phyloP scores from a whole-genome alignment of 2,329 filamentous ascomycete species.

The Ilyonectria sp. region DNA sequence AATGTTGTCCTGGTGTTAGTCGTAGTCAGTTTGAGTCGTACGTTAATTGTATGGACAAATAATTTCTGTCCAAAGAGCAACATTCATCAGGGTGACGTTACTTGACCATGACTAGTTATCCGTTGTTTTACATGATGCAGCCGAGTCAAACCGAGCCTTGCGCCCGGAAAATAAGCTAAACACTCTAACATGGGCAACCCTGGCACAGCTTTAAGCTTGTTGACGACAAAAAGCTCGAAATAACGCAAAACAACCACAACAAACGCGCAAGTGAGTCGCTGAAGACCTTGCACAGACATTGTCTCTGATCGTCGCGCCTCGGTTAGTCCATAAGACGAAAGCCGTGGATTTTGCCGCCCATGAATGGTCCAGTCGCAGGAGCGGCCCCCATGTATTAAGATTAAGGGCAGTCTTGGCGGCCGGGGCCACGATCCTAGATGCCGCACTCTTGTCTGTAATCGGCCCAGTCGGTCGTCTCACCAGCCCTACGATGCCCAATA shows the following conservation, averaged over 20 bases:
- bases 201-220: constrained; percentile 1
- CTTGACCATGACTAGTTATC: neutral
- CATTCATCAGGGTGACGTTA: no score
- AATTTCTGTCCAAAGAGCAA: no score
- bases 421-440: constrained; percentile 19
- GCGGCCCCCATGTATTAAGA: constrained; percentile 20
- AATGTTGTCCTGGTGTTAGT: no score
- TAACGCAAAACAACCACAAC: neutral
- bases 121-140: neutral
- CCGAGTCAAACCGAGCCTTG: neutral
- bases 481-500: constrained; percentile 3
- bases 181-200: neutral
- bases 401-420: constrained; percentile 21
- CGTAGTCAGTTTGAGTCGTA: no score
- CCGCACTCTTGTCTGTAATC: constrained; percentile 1
- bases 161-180: neutral
- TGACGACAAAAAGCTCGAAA: neutral
- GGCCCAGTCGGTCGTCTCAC: neutral
- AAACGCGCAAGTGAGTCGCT: neutral
- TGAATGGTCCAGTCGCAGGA: constrained; percentile 5
- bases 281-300: neutral
- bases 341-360: neutral
- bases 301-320: neutral
- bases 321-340: constrained; percentile 10
- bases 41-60: no score